These are phyloP conservation scores for Diutina neorugosa DNA, from an alignment of 1,139 yeast species.

Conservation along the genomic window DNA sequence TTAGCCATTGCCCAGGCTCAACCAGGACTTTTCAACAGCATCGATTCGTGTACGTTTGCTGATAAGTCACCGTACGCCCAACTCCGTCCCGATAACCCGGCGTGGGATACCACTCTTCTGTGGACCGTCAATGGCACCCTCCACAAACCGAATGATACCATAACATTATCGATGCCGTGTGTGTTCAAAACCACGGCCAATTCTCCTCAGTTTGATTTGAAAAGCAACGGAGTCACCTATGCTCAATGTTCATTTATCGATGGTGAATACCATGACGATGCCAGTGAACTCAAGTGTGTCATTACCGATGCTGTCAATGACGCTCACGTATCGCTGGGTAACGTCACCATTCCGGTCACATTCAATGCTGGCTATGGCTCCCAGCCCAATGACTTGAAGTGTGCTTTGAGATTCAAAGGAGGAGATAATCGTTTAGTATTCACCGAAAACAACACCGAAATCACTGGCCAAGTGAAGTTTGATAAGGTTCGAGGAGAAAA, in stretches of 20 bases:
- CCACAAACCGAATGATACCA: not conserved
- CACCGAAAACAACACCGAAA: constrained; percentile 5
- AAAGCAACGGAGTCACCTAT: not conserved
- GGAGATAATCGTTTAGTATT: not conserved
- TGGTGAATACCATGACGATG: constrained; percentile 6
- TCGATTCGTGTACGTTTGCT: not conserved
- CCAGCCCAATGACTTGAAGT: constrained; percentile 11
- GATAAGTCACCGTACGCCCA: not conserved
- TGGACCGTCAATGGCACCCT: not conserved
- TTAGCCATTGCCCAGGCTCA: too few species aligned
- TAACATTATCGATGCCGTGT: not conserved
- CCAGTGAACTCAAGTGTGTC: constrained; percentile 3
- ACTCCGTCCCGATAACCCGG: not conserved
- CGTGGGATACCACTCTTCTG: not conserved
- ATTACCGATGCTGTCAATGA: constrained; percentile 4
- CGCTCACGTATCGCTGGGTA: constrained; percentile 11
- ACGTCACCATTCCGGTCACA: constrained; percentile 15
- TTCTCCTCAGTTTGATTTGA: not conserved
- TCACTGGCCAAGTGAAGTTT: not conserved
- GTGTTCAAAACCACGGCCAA: not conserved
- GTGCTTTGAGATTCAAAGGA: constrained; percentile 8
- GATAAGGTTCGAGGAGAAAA: constrained; percentile 8
- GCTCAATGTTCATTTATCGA: not conserved
- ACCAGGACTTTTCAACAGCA: not conserved
- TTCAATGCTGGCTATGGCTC: constrained; percentile 18